Conservation (phyloP, 306 rosid species). For the Arachis stenosperma region DNA sequence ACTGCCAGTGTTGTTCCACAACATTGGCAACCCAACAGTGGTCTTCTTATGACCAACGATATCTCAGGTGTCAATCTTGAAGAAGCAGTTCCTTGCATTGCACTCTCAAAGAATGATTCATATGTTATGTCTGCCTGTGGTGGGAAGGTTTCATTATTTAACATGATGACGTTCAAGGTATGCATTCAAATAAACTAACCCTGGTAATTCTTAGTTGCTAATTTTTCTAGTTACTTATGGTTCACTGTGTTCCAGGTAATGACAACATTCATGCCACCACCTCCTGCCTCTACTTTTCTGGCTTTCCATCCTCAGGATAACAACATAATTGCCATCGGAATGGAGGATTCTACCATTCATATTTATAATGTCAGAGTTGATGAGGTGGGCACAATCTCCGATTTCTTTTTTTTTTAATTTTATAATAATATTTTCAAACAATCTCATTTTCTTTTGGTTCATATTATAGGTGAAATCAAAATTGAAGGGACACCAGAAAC, state of each 20-base stretch:
- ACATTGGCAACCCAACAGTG: constrained; percentile 88
- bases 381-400: constrained; percentile 60
- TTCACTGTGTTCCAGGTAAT: constrained; percentile 62
- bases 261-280: constrained; percentile 82
- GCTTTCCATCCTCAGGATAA: constrained; percentile 91
- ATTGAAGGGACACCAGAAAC: constrained; percentile 82
- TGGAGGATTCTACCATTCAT: constrained; percentile 87
- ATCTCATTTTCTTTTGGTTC: constrained; percentile 32
- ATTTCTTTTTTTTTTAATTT: neutral
- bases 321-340: constrained; percentile 91
- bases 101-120: constrained; percentile 85
- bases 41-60: constrained; percentile 86
- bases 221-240: constrained; percentile 36
- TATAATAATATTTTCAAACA: constrained; percentile 26
- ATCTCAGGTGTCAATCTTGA: constrained; percentile 82
- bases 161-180: constrained; percentile 88
- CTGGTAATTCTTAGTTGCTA: constrained; percentile 24
- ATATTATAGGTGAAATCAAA: constrained; percentile 70
- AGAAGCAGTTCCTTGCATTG: constrained; percentile 86
- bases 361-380: constrained; percentile 78
- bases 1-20: constrained; percentile 81
- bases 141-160: constrained; percentile 81
- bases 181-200: neutral
- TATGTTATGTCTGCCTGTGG: constrained; percentile 91
- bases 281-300: constrained; percentile 78